Evolutionary conservation across 2,329 filamentous ascomycete genomes (phyloP).

Genomic region (Sarocladium oryzae): DNA sequence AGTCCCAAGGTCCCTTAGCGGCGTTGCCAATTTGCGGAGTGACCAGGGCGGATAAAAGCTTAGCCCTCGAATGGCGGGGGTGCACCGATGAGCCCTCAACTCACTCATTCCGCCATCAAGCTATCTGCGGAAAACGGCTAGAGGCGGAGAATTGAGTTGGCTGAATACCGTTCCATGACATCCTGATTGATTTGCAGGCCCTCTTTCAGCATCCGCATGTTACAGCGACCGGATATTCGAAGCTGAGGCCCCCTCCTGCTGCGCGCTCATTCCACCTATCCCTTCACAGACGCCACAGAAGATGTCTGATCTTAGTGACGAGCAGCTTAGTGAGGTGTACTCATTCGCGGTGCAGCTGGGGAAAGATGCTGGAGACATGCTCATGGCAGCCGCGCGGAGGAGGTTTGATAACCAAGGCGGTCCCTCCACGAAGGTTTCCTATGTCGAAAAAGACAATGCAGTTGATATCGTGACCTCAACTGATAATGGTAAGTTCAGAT

Average conservation of each 20-base stretch:
- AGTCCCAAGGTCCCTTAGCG: background rate
- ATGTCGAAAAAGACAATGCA: conserved; percentile 62
- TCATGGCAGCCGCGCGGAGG: conserved; percentile 51
- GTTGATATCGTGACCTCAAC: conserved; percentile 75
- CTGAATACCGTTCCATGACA: background rate
- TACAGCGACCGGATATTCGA: conserved; percentile 1
- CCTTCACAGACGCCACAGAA: conserved; percentile 13
- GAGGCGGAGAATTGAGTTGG: background rate
- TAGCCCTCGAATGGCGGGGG: too few species aligned
- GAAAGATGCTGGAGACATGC: conserved; percentile 61
- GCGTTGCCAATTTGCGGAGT: conserved; percentile 2
- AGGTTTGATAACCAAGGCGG: conserved; percentile 19
- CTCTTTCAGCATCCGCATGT: conserved; percentile 7
- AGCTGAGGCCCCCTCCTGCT: background rate
- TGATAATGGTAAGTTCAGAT: conserved; percentile 51
- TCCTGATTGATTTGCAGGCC: background rate
- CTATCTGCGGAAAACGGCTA: conserved; percentile 7
- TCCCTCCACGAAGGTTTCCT: conserved; percentile 16
- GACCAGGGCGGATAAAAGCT: background rate
- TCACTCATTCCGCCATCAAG: background rate
- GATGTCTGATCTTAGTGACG: conserved; percentile 22
- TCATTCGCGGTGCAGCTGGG: conserved; percentile 64
- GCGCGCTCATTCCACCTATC: background rate
- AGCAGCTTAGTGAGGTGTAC: conserved; percentile 59
- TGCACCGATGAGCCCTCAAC: too few species aligned